Base-by-base conservation (phyloP, 768 basidiomycete species). In the Rhodotorula toruloides region DNA sequence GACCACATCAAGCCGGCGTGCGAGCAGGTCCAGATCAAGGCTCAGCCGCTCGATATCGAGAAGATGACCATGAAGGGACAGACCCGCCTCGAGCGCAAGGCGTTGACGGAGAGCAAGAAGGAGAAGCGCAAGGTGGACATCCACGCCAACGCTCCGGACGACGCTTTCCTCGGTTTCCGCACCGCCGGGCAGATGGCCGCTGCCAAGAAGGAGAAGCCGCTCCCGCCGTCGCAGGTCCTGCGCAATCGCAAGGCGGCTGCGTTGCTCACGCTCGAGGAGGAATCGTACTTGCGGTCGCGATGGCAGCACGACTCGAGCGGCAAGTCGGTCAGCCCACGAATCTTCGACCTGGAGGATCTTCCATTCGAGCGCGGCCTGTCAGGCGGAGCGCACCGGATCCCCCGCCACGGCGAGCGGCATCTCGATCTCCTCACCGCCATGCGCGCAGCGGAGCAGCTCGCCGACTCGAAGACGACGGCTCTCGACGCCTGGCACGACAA, bases 101-200 rank as follows among this genome's bases (percentile, higher is more conserved):
- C 50, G 14, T 55, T 63, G 32, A 63, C 62, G 27, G 65, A 71
- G 46, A n/a, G n/a, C n/a, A 66, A 67, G 50, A 61, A 65, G 55
- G 55, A 55, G 54, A 69, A 65, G 52, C 48, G 36, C 31, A 54
- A 56, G 58, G 54, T 52, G 48, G 84, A 88, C 65, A 75, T 84
- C 21, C 78, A 76, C 63, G 81, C 87, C 67, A 90, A 91, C 73
- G 85, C 91, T 34, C 90, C 90, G 42, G 76, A 77, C 17, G 86
- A 86, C n/a, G 88, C 89, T 7, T 81, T 80, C 68, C 83, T 81
- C 4, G 85, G 86, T 1, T 92, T 92, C 76, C 83, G 90, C 27
- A 82, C 81, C 40, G 90, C 85, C 17, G 82, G 82, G 3, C 82
- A 86, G 31, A 78, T 90, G 57, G 68, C 88, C 29, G 79, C 80